Conservation (phyloP, 768 basidiomycete species). For the Boletus rubropictus region DNA sequence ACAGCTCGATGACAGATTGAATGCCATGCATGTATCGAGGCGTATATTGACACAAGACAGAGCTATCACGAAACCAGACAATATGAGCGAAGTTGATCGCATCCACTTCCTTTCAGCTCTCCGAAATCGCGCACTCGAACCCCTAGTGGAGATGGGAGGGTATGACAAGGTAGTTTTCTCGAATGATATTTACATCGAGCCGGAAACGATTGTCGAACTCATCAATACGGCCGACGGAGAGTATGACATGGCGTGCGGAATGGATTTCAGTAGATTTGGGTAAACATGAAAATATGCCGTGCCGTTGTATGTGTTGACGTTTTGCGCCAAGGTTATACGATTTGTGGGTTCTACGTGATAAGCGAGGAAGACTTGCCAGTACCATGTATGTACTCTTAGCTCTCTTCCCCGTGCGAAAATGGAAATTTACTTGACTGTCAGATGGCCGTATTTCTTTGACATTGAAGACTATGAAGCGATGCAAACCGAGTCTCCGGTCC, state of each 20-base stretch:
- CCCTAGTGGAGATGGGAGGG: constrained; percentile 32
- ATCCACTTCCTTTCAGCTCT: constrained; percentile 17
- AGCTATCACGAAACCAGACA: constrained; percentile 5
- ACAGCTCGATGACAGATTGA: constrained; percentile 7
- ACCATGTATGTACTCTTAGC: constrained; percentile 3
- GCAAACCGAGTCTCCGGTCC: constrained; percentile 35
- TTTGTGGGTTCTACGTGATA: constrained; percentile 22
- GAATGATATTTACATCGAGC: constrained; percentile 39
- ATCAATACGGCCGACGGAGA: constrained; percentile 34
- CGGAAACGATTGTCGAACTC: constrained; percentile 37
- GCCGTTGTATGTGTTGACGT: neutral
- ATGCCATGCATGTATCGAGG: constrained; percentile 8
- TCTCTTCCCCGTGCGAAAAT: neutral
- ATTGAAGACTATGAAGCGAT: constrained; percentile 32
- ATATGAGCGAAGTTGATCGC: neutral
- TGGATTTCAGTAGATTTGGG: constrained; percentile 35
- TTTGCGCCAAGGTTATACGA: constrained; percentile 17
- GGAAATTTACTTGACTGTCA: neutral
- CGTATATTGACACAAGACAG: constrained; percentile 12
- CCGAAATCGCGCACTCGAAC: constrained; percentile 40
- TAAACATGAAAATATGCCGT: constrained; percentile 17
- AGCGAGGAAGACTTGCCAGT: constrained; percentile 12
- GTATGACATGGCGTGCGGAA: constrained; percentile 40
- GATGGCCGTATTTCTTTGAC: constrained; percentile 42
- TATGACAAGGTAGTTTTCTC: constrained; percentile 38